Conservation (phyloP, 768 basidiomycete species). For the Fistulinella prunicolor region DNA sequence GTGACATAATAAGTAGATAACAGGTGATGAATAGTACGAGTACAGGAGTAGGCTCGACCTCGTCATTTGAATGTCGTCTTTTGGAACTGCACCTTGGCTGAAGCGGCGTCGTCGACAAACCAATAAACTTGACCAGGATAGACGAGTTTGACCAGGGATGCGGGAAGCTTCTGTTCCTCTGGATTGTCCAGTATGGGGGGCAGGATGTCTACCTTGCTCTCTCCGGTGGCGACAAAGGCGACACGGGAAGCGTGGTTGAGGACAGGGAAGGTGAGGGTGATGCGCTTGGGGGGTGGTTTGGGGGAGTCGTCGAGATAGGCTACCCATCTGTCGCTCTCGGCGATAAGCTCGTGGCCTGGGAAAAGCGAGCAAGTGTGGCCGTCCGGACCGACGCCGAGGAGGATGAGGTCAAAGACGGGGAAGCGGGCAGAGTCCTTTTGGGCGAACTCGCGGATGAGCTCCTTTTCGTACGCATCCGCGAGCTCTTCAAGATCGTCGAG, state of each 20-base stretch:
- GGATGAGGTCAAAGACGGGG: conserved; percentile 95
- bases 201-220: conserved; percentile 76
- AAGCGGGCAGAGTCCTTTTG: conserved; percentile 92
- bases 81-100: conserved; percentile 55
- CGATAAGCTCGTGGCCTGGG: conserved; percentile 83
- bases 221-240: conserved; percentile 86
- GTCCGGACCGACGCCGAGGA: conserved; percentile 95
- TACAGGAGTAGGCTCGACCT: conserved; percentile 20
- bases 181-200: conserved; percentile 74
- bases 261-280: conserved; percentile 91
- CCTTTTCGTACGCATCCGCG: conserved; percentile 73
- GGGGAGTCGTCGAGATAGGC: conserved; percentile 91
- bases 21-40: conserved; percentile 15
- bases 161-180: conserved; percentile 67
- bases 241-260: conserved; percentile 86
- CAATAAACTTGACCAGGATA: conserved; percentile 86
- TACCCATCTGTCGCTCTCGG: conserved; percentile 92
- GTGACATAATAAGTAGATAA: conserved; percentile 17
- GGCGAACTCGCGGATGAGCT: conserved; percentile 88
- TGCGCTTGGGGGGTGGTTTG: conserved; percentile 85
- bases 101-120: conserved; percentile 91
- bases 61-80: conserved; percentile 57
- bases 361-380: conserved; percentile 99
- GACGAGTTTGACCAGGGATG: conserved; percentile 75
- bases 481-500: conserved; percentile 79